phyloP scores from a whole-genome alignment of 2,329 filamentous ascomycete species.

The Diaporthe vaccinii region DNA sequence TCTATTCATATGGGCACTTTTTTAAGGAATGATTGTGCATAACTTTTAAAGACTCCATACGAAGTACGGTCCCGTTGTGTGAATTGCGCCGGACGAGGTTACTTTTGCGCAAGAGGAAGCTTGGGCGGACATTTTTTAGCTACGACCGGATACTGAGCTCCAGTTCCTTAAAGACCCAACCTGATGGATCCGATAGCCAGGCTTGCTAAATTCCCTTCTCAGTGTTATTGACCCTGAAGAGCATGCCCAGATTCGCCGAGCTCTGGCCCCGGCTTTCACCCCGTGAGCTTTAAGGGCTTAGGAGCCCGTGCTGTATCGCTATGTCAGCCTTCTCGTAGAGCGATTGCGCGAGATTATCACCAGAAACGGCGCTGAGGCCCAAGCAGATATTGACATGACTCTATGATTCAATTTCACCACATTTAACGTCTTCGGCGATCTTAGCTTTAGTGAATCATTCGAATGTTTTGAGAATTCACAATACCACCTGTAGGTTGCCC shows the following conservation, averaged over 20 bases:
- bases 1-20: conserved; percentile 39
- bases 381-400: conserved; percentile 13
- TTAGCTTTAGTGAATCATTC: conserved; percentile 59
- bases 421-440: conserved; percentile 57
- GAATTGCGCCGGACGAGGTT: conserved; percentile 43
- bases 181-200: conserved; percentile 48
- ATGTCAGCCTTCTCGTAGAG: conserved; percentile 47
- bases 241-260: conserved; percentile 45
- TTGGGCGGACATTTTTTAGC: conserved; percentile 19
- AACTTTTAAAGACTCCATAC: conserved; percentile 41
- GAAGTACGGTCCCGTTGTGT: conserved; percentile 40
- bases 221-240: conserved; percentile 47
- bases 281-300: conserved; percentile 47
- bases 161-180: conserved; percentile 47
- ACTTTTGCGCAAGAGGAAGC: conserved; percentile 24
- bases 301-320: conserved; percentile 47
- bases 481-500: conserved; percentile 48
- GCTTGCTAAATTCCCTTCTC: conserved; percentile 43
- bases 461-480: conserved; percentile 48
- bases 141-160: conserved; percentile 24
- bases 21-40: conserved; percentile 42
- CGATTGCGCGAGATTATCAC: conserved; percentile 40
- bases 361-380: neutral
- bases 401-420: conserved; percentile 51
- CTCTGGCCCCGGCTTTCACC: conserved; percentile 46